Conservation (phyloP, 768 basidiomycete genomes). For the Suillus ampliporus region DNA sequence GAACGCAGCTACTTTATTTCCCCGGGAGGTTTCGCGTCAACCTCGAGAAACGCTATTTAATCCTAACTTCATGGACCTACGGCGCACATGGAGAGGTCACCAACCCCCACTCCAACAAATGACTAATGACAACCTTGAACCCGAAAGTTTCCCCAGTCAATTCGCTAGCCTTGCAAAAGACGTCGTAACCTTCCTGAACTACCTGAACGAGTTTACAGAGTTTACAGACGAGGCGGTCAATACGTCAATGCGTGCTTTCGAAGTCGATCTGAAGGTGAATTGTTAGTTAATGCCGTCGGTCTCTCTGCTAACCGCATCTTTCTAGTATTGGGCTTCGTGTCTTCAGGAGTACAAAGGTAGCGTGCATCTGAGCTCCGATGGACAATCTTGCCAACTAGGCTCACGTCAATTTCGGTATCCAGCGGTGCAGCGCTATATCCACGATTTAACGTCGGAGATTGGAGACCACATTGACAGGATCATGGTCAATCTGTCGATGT, state of each 20-base stretch:
- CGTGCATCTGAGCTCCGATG: slow-evolving; percentile 1
- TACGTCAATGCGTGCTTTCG: slow-evolving; percentile 52
- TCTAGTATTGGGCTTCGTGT: slow-evolving; percentile 61
- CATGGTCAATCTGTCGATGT: slow-evolving; percentile 53
- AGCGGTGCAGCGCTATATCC: slow-evolving; percentile 60
- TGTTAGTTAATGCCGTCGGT: not conserved
- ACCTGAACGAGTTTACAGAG: slow-evolving; percentile 62
- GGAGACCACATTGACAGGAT: slow-evolving; percentile 60
- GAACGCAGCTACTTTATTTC: slow-evolving; percentile 62
- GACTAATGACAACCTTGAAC: slow-evolving; percentile 49
- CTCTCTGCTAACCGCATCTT: slow-evolving; percentile 13
- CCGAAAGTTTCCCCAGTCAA: slow-evolving; percentile 54
- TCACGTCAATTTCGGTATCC: slow-evolving; percentile 57
- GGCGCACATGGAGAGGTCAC: slow-evolving; percentile 38
- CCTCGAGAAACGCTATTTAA: slow-evolving; percentile 44
- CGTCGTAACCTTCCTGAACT: slow-evolving; percentile 56
- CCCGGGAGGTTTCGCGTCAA: slow-evolving; percentile 49
- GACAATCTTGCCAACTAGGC: slow-evolving; percentile 8
- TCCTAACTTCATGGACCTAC: slow-evolving; percentile 41
- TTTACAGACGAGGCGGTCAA: slow-evolving; percentile 59
- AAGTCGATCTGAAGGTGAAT: slow-evolving; percentile 54
- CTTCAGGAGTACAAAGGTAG: slow-evolving; percentile 52
- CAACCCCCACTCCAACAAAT: slow-evolving; percentile 44
- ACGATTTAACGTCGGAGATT: slow-evolving; percentile 55
- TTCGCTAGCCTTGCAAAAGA: slow-evolving; percentile 53